These are phyloP conservation scores for Heterobasidion occidentale DNA, from an alignment of 1,284 basidiomycete genomes.

Conservation along the genomic window DNA sequence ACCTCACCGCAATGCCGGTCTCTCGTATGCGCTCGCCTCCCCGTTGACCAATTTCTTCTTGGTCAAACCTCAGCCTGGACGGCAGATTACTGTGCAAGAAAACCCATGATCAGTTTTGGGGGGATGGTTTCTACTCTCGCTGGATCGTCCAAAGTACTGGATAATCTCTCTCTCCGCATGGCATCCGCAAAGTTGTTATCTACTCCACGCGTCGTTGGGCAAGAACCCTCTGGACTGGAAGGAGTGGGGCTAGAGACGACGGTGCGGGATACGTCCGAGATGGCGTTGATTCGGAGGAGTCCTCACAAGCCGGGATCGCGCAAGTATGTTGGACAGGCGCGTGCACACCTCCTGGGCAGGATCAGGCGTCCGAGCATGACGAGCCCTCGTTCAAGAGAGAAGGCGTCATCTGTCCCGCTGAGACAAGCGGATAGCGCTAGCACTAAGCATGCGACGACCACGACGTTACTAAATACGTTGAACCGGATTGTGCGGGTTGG, in stretches of 20 bases:
- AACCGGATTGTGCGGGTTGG: too few relatives aligned
- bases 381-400: too few relatives aligned
- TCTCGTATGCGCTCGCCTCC: slow-evolving; percentile 49
- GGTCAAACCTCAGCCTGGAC: slow-evolving; percentile 47
- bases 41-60: slow-evolving; percentile 44
- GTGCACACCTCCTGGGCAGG: too few relatives aligned
- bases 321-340: slow-evolving; percentile 21
- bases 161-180: slow-evolving; percentile 18
- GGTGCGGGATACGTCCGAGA: slow-evolving; percentile 9
- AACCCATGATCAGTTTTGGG: slow-evolving; percentile 16
- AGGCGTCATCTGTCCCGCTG: too few relatives aligned
- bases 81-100: slow-evolving; percentile 29
- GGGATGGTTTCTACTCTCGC: slow-evolving; percentile 19
- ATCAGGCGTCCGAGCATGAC: too few relatives aligned
- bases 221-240: slow-evolving; percentile 12
- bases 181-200: slow-evolving; percentile 13
- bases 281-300: slow-evolving; percentile 12
- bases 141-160: background rate
- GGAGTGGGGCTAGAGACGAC: slow-evolving; percentile 9
- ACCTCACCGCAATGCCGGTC: slow-evolving; percentile 56
- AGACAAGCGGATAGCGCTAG: too few relatives aligned
- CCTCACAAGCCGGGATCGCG: slow-evolving; percentile 23
- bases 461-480: too few relatives aligned
- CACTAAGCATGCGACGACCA: too few relatives aligned
- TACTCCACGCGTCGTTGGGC: slow-evolving; percentile 24